phyloP scores from a whole-genome alignment of 441 rosid genomes.

The Pelargonium cotyledonis region DNA sequence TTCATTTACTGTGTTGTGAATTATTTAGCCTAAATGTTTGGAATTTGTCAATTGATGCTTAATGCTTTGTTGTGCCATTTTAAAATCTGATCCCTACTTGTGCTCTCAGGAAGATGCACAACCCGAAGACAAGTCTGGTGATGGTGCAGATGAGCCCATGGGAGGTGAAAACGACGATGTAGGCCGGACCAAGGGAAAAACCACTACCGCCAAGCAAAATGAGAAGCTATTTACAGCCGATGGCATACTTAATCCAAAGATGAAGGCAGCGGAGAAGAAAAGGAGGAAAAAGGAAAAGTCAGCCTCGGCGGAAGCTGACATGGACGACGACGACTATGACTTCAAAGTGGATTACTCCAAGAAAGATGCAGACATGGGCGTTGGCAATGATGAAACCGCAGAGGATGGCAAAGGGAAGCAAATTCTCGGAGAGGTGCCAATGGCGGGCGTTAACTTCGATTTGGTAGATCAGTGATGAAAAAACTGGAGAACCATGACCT shows the following conservation, averaged over 20 bases:
- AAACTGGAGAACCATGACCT: not conserved
- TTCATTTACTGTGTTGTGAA: not conserved
- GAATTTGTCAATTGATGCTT: too few species aligned
- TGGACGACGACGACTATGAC: slow-evolving; percentile 67
- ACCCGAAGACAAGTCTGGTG: slow-evolving; percentile 23
- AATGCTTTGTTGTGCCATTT: too few species aligned
- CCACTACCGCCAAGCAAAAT: slow-evolving; percentile 48
- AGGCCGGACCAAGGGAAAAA: slow-evolving; percentile 34
- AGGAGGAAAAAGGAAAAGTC: slow-evolving; percentile 57
- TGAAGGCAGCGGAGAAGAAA: slow-evolving; percentile 70
- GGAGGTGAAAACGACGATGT: slow-evolving; percentile 33
- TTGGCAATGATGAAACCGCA: slow-evolving; percentile 24
- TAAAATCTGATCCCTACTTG: not conserved
- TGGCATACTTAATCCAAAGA: slow-evolving; percentile 64
- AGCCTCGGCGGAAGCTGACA: slow-evolving; percentile 28
- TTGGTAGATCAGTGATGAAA: slow-evolving; percentile 39
- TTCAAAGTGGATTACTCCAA: slow-evolving; percentile 67
- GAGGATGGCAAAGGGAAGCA: slow-evolving; percentile 24
- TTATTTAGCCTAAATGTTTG: not conserved
- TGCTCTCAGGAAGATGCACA: slow-evolving; percentile 36
- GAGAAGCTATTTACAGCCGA: slow-evolving; percentile 59
- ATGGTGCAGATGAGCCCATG: slow-evolving; percentile 46
- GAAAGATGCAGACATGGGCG: slow-evolving; percentile 43
- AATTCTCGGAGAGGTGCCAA: slow-evolving; percentile 37
- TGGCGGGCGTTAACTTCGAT: slow-evolving; percentile 38